Evolutionary conservation across 176 grass and related monocot genomes (phyloP), one percentile per base, ranked within the genome.

Genomic region (Triticum dicoccoides): DNA sequence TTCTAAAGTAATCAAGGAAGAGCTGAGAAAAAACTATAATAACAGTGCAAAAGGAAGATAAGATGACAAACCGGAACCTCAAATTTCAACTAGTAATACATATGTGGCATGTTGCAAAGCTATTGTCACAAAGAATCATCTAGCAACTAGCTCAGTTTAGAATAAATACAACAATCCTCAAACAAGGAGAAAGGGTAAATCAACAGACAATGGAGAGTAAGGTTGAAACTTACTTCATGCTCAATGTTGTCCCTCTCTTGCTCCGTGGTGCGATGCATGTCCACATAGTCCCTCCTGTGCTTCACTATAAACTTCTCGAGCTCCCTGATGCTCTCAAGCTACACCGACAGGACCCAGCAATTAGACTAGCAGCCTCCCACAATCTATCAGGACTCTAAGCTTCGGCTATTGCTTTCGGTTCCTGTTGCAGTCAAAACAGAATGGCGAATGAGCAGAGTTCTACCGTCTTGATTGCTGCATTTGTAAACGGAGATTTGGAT

Each of bases 181-280:
- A 17, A 56, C 32, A 59, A 76, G 75, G 65, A 76, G 24, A 54
- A 58, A 86, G 7, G 8, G 21, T 7, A 87, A 38, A 82, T 41
- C 12, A 73, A 76, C 10, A 15, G 51, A 4, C 49, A 70, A 66
- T 2, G 13, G 0, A 39, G 38, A 52, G 8, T 25, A 2, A 14
- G 5, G 3, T 18, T 63, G 29, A 27, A 85, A 90, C 86, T 89
- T 79, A 96, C 94, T 91, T 99, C 97, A 80, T 99, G 94, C 81
- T 99, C 97, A 88, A 99, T 99, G 68, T 74, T 96, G 80, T 99
- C 94, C 89, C 94, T 91, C 84, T 96, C 94, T 84, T 94, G 97
- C 59, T 99, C 94, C 5, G 97, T 99, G 13, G 87, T 96, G 88
- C 94, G 92, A 88, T 90, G 90, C 85, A 94, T 86, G 80, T 99